Evolutionary conservation across 2,329 filamentous ascomycete species (phyloP), one percentile per base, ranked within the genome.

Genomic region (Alternaria ventricosa): DNA sequence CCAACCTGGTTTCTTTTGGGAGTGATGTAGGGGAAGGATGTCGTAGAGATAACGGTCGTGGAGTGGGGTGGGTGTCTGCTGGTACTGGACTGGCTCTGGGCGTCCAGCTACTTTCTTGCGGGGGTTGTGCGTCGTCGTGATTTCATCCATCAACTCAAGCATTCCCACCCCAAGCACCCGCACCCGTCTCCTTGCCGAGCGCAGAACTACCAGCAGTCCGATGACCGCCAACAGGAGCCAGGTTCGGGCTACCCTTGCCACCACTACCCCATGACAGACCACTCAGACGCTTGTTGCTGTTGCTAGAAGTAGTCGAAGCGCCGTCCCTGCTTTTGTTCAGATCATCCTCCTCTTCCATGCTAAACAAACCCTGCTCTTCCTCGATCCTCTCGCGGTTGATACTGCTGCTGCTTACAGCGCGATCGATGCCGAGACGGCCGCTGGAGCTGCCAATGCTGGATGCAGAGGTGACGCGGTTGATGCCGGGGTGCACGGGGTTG

Each of bases 401-500:
- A 57, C 78, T 81, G 63, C 73, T 79, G 67, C 78, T 81, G 66
- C 78, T 80, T 10, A 81, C 76, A 28, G 79, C 75, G 23, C 79
- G 78, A 61, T 81, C 79, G 49, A 81, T 71, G 15, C 69, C 73
- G 51, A 78, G 73, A 55, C 76, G 72, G 43, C 72, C 74, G 33
- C 65, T 64, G 3, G 77, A 71, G 63, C 69, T 75, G 9, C 71
- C 73, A 20, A 80, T 71, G 64, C 74, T 80, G 12, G 71, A 75
- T 36, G 58, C 70, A 28, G 75, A 79, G 15, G 77, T 68, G 36
- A 82, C 75, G 43, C 74, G 76, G 53, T 70, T 66, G 70, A 94
- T 92, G 89, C 72, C 96, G 88, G 93, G 94, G 93, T 76, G 90
- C 18, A 77, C 66, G 3, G 75, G 74, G 22, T 69, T 71, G 23